Percentiles rank a stretch among this genome's conserved stretches.
Conservation (phyloP, 2,329 filamentous ascomycete genomes). For the Sporothrix brunneoviolacea region DNA sequence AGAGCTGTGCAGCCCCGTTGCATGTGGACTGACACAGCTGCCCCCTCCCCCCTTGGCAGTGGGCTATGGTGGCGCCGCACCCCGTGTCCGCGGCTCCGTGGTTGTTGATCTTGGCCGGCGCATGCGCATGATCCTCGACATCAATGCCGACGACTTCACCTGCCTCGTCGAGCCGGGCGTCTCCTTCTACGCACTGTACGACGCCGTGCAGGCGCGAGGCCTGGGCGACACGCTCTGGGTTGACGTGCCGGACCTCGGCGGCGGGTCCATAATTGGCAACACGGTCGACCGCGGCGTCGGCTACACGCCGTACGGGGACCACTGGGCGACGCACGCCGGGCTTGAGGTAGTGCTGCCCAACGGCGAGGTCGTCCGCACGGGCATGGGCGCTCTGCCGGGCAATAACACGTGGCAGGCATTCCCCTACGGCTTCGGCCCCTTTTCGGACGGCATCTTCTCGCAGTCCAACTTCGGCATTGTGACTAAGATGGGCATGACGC, state of each 20-base stretch:
- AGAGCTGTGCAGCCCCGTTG: too few species aligned
- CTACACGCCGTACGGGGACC: conserved; percentile 36
- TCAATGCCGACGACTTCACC: conserved; percentile 42
- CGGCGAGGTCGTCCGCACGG: conserved; percentile 38
- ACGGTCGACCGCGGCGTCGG: conserved; percentile 39
- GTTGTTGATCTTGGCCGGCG: conserved; percentile 42
- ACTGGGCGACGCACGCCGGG: conserved; percentile 29
- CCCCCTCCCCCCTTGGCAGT: too few species aligned
- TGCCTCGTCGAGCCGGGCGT: conserved; percentile 50
- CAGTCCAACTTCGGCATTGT: conserved; percentile 47
- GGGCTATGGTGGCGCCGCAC: conserved; percentile 43
- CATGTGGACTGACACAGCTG: too few species aligned
- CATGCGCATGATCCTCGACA: conserved; percentile 46
- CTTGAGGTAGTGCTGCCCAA: conserved; percentile 30
- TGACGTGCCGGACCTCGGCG: conserved; percentile 35
- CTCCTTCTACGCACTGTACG: conserved; percentile 45
- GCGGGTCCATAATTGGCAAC: conserved; percentile 38
- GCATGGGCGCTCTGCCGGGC: conserved; percentile 36
- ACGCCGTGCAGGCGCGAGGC: conserved; percentile 34
- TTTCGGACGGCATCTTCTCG: conserved; percentile 40
- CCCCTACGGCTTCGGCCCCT: conserved; percentile 33
- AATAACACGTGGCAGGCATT: conserved; percentile 33
- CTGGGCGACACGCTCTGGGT: conserved; percentile 37
- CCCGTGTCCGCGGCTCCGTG: conserved; percentile 42
- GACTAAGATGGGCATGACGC: conserved; percentile 45